These are phyloP conservation scores for Mucor ambiguus DNA, from an alignment of 371 early-diverging fungal species.

Conservation along the genomic window DNA sequence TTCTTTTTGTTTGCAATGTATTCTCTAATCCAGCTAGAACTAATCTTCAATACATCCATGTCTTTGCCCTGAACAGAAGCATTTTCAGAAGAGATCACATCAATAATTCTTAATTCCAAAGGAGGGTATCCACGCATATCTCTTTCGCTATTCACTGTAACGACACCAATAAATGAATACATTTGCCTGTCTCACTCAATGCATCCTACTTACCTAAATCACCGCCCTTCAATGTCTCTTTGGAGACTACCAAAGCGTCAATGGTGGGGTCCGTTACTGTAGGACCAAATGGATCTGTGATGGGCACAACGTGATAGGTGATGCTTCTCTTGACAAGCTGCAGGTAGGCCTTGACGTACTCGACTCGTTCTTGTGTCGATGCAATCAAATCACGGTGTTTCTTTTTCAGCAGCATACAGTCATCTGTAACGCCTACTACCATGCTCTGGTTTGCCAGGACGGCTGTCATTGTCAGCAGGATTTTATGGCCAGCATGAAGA, in stretches of 20 bases:
- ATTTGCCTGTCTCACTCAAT: no score
- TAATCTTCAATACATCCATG: slow-evolving; percentile 63
- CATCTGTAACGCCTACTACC: slow-evolving; percentile 79
- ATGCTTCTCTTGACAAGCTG: slow-evolving; percentile 54
- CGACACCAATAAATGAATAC: background rate
- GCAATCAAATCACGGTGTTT: slow-evolving; percentile 71
- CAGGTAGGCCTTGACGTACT: slow-evolving; percentile 64
- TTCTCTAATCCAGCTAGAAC: slow-evolving; percentile 69
- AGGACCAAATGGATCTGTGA: slow-evolving; percentile 89
- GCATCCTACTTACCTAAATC: slow-evolving; percentile 52
- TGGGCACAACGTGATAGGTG: slow-evolving; percentile 64
- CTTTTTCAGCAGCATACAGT: slow-evolving; percentile 73
- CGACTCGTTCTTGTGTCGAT: slow-evolving; percentile 65
- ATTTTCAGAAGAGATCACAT: slow-evolving; percentile 65
- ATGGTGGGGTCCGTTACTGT: slow-evolving; percentile 77
- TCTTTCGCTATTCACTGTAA: slow-evolving; percentile 67
- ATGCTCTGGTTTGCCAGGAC: slow-evolving; percentile 63
- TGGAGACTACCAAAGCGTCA: slow-evolving; percentile 85
- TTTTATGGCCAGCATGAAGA: slow-evolving; percentile 93
- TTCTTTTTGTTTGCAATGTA: slow-evolving; percentile 33
- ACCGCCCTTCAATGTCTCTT: slow-evolving; percentile 84
- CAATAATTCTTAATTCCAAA: slow-evolving; percentile 75
- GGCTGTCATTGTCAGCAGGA: slow-evolving; percentile 84
- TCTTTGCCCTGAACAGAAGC: slow-evolving; percentile 39
- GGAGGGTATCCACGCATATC: slow-evolving; percentile 47